Evolutionary conservation across 495 filamentous ascomycete genomes (phyloP).

Genomic region (Trichoderma virens): DNA sequence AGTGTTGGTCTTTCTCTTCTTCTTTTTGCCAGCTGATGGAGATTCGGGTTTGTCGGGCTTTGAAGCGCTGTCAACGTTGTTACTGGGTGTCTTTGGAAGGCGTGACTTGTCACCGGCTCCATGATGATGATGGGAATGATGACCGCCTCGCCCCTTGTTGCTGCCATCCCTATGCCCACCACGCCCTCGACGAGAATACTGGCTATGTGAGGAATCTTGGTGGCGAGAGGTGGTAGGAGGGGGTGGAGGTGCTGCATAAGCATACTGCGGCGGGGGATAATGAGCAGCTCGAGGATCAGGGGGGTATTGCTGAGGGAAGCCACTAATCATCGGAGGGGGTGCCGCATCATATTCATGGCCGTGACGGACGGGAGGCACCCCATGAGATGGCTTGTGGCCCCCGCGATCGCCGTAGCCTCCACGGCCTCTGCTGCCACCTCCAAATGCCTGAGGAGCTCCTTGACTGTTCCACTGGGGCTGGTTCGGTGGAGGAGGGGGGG

Average conservation of each 20-base stretch:
- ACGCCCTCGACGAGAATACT: conserved; percentile 5
- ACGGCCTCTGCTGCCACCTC: conserved; percentile 47
- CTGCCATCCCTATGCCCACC: conserved; percentile 5
- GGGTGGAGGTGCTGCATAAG: conserved; percentile 12
- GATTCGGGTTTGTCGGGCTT: conserved; percentile 21
- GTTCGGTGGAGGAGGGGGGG: conserved; percentile 9
- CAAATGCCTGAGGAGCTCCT: conserved; percentile 29
- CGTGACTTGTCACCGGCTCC: neutral
- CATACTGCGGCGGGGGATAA: conserved; percentile 13
- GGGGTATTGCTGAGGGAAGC: conserved; percentile 25
- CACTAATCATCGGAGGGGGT: conserved; percentile 39
- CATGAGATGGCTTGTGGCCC: conserved; percentile 40
- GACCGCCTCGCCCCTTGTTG: neutral
- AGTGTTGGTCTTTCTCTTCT: conserved; percentile 69
- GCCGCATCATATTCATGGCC: neutral
- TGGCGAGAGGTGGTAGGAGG: neutral
- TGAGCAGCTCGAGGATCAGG: conserved; percentile 17
- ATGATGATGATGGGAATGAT: neutral
- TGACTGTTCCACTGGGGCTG: conserved; percentile 18
- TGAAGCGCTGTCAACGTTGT: conserved; percentile 28
- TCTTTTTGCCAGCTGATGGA: conserved; percentile 54
- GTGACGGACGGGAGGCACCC: conserved; percentile 47
- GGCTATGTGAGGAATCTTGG: neutral
- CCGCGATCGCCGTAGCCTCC: conserved; percentile 43
- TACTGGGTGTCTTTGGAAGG: conserved; percentile 16